Conservation (phyloP, 192 early-diverging fungal species). For the Gaertneriomyces sp. region DNA sequence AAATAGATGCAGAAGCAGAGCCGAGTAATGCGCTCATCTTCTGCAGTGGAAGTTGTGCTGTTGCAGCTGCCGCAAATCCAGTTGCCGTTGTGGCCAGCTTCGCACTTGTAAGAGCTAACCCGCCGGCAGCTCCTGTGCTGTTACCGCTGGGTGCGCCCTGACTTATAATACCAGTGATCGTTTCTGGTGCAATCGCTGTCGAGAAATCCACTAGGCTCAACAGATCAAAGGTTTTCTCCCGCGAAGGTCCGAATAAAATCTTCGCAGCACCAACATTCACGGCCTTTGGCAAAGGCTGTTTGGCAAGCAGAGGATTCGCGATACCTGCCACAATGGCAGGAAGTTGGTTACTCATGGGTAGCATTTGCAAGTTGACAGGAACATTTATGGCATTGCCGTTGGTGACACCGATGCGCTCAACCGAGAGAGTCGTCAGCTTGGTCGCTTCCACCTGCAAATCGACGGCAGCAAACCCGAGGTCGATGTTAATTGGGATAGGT, state of each 20-base stretch:
- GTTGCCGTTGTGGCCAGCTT: conserved; percentile 10
- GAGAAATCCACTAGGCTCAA: conserved; percentile 21
- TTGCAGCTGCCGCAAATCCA: conserved; percentile 6
- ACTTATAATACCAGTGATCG: background rate
- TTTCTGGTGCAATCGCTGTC: conserved; percentile 8
- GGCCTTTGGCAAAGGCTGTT: background rate
- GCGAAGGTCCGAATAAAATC: conserved; percentile 14
- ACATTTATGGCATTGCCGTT: conserved; percentile 8
- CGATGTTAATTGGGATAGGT: conserved; percentile 14
- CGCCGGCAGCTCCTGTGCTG: background rate
- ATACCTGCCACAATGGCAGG: conserved; percentile 10
- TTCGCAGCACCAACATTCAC: conserved; percentile 12
- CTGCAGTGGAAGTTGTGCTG: conserved; percentile 4
- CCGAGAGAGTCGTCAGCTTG: conserved; percentile 16
- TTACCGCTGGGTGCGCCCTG: background rate
- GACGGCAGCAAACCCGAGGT: conserved; percentile 18
- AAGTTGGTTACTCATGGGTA: conserved; percentile 11
- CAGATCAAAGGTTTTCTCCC: conserved; percentile 12
- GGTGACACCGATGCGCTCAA: background rate
- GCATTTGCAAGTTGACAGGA: conserved; percentile 12
- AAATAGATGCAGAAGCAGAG: conserved; percentile 9
- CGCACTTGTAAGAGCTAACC: background rate
- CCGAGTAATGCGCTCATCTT: conserved; percentile 8
- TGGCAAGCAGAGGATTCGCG: conserved; percentile 11
- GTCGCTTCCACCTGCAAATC: conserved; percentile 10